These are phyloP conservation scores for Didymella arachidicola DNA, from an alignment of 2,329 filamentous ascomycete genomes.

Conservation along the genomic window DNA sequence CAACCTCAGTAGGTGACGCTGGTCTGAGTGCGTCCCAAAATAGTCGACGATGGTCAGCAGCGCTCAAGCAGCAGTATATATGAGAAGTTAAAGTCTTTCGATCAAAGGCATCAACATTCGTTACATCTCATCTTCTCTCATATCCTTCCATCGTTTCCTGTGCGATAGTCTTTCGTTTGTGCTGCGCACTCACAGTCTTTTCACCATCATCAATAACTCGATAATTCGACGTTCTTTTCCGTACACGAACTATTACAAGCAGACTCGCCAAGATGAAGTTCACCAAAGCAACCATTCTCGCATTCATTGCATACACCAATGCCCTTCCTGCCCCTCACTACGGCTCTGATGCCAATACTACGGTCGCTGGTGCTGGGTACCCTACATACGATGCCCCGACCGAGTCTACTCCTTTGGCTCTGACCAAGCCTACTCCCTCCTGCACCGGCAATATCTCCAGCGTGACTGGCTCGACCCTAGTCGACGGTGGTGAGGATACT, in stretches of 20 bases:
- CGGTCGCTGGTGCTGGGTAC: neutral
- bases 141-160: neutral
- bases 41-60: neutral
- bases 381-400: neutral
- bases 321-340: conserved; percentile 16
- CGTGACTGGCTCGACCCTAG: neutral
- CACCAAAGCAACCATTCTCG: conserved; percentile 13
- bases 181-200: conserved; percentile 20
- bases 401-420: conserved; percentile 1
- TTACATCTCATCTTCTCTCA: conserved; percentile 1
- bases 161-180: conserved; percentile 16
- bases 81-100: neutral
- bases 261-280: conserved; percentile 12
- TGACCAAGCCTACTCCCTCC: conserved; percentile 15
- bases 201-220: neutral
- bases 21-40: conserved; percentile 10
- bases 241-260: neutral
- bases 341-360: conserved; percentile 1
- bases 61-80: conserved; percentile 4
- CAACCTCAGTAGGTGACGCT: conserved; percentile 4
- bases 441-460: neutral
- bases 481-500: neutral
- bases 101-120: conserved; percentile 6
- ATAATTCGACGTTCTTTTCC: conserved; percentile 2
- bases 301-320: conserved; percentile 14